These are phyloP conservation scores for Tuber brumale DNA, from an alignment of 495 filamentous ascomycete species.

Conservation along the genomic window DNA sequence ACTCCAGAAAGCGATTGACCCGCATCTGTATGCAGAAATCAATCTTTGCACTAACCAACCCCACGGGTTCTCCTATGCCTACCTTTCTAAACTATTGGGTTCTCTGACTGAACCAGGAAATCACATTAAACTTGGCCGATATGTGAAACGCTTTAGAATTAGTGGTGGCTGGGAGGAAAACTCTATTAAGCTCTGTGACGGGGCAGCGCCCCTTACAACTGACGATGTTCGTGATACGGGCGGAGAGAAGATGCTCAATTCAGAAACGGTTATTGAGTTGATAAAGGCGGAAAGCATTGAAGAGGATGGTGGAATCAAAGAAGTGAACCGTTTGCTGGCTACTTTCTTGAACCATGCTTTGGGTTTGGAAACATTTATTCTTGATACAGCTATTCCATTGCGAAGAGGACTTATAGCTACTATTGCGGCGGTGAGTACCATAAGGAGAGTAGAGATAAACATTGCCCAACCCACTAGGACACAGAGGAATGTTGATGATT, in stretches of 20 bases:
- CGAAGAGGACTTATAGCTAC: slow-evolving; percentile 11
- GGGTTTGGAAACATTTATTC: slow-evolving; percentile 9
- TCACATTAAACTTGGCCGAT: slow-evolving; percentile 11
- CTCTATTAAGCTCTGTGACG: slow-evolving; percentile 19
- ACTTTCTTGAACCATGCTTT: slow-evolving; percentile 12
- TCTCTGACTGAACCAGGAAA: slow-evolving; percentile 10
- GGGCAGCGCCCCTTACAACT: slow-evolving; percentile 12
- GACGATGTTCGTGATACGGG: slow-evolving; percentile 13
- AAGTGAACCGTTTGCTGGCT: slow-evolving; percentile 16
- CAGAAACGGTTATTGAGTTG: background rate
- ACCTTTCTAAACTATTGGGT: slow-evolving; percentile 15
- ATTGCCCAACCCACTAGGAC: slow-evolving; percentile 22
- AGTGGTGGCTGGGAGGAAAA: slow-evolving; percentile 25
- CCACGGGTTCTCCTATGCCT: slow-evolving; percentile 28
- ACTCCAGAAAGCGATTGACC: slow-evolving; percentile 20
- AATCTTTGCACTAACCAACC: slow-evolving; percentile 20
- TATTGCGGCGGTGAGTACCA: slow-evolving; percentile 4
- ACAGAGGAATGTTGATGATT: background rate
- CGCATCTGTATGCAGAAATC: slow-evolving; percentile 29
- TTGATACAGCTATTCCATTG: slow-evolving; percentile 19
- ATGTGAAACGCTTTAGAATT: slow-evolving; percentile 13
- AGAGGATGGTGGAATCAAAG: slow-evolving; percentile 22
- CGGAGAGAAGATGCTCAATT: background rate
- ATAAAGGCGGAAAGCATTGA: slow-evolving; percentile 19
- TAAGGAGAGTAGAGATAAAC: slow-evolving; percentile 18